Conservation (phyloP, 1,139 yeast species). For the Pichia sp. region DNA sequence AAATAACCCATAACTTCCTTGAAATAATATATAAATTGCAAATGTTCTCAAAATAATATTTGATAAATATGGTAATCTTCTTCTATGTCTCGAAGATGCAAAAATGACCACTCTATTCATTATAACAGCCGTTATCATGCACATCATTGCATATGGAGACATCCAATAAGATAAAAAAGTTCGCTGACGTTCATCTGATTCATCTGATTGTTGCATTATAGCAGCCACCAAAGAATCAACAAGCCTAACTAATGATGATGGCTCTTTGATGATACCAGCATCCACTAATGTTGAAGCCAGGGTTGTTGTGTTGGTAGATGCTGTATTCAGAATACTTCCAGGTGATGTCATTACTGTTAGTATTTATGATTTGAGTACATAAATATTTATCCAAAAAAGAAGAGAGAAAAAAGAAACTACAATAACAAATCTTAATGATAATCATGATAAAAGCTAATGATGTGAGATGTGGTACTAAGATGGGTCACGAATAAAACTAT, state of each 20-base stretch:
- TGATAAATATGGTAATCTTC: slow-evolving; percentile 28
- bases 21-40: slow-evolving; percentile 27
- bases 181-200: slow-evolving; percentile 24
- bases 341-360: too few relatives aligned
- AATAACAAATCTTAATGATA: too few relatives aligned
- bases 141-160: slow-evolving; percentile 44
- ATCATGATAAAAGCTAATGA: too few relatives aligned
- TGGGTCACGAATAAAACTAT: too few relatives aligned
- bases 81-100: slow-evolving; percentile 50
- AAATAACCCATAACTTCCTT: slow-evolving; percentile 27
- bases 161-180: slow-evolving; percentile 34
- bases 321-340: too few relatives aligned
- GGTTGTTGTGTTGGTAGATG: not conserved
- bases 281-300: too few relatives aligned
- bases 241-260: slow-evolving; percentile 13
- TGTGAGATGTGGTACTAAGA: too few relatives aligned
- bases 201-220: slow-evolving; percentile 29
- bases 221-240: slow-evolving; percentile 27
- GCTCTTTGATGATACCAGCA: too few relatives aligned
- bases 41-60: slow-evolving; percentile 25
- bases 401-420: too few relatives aligned
- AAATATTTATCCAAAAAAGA: too few relatives aligned
- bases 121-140: slow-evolving; percentile 60
- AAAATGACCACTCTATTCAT: slow-evolving; percentile 61
- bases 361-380: too few relatives aligned